A percentile compares a stretch with the other conserved stretches of the same genome.
These are phyloP conservation scores for Magnusiomyces suaveolens DNA, from an alignment of 1,139 yeast genomes.

Conservation along the genomic window DNA sequence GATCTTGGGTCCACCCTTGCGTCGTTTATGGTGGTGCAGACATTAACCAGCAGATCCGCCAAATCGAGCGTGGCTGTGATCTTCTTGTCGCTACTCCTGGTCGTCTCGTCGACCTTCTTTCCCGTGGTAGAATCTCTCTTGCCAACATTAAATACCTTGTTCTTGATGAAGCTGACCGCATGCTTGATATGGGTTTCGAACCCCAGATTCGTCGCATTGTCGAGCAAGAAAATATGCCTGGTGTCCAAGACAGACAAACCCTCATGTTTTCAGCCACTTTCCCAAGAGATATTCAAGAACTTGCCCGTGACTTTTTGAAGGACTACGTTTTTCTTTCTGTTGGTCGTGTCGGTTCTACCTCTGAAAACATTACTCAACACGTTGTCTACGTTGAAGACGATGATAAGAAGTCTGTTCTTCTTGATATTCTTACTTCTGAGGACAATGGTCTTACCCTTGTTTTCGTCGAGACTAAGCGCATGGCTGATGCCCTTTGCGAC, in stretches of 20 bases:
- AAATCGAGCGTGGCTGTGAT: slow-evolving; percentile 90
- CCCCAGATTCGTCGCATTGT: slow-evolving; percentile 98
- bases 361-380: slow-evolving; percentile 94
- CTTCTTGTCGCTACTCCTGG: slow-evolving; percentile 97
- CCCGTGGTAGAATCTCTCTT: slow-evolving; percentile 87
- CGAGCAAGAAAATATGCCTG: slow-evolving; percentile 96
- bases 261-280: slow-evolving; percentile 97
- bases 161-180: slow-evolving; percentile 97
- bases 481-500: slow-evolving; percentile 94
- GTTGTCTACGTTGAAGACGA: slow-evolving; percentile 88
- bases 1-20: slow-evolving; percentile 97
- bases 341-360: slow-evolving; percentile 97
- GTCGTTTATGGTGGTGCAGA: slow-evolving; percentile 99
- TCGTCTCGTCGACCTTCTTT: slow-evolving; percentile 90
- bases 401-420: slow-evolving; percentile 84
- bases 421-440: slow-evolving; percentile 78
- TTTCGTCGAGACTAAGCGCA: slow-evolving; percentile 96
- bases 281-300: slow-evolving; percentile 94
- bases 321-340: slow-evolving; percentile 93
- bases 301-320: slow-evolving; percentile 93
- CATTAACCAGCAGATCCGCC: slow-evolving; percentile 76
- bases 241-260: slow-evolving; percentile 83
- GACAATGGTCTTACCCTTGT: slow-evolving; percentile 78
- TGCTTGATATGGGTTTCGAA: slow-evolving; percentile 99
- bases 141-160: slow-evolving; percentile 87